phyloP scores from a whole-genome alignment of 352 stramenopile species.

The Phytophthora chlamydospora region DNA sequence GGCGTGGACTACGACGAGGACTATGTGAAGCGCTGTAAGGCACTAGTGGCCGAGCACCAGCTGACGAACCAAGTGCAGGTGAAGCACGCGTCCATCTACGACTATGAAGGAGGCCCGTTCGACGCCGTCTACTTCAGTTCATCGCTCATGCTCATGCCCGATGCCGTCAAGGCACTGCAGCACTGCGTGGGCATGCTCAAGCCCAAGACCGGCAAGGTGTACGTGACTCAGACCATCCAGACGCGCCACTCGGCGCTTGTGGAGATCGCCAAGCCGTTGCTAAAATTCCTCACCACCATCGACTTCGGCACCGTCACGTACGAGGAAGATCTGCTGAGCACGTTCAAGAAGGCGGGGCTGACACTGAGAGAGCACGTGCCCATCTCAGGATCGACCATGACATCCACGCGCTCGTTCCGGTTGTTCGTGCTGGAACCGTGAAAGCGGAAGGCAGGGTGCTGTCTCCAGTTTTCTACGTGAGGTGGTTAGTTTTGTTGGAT shows the following conservation, averaged over 20 bases:
- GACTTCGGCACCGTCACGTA: conserved; percentile 92
- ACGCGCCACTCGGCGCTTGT: conserved; percentile 66
- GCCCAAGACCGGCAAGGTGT: conserved; percentile 67
- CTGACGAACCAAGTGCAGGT: conserved; percentile 63
- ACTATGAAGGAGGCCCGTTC: conserved; percentile 70
- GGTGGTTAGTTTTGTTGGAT: too few species aligned
- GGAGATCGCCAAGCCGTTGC: conserved; percentile 84
- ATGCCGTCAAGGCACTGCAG: conserved; percentile 81
- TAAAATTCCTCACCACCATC: conserved; percentile 94
- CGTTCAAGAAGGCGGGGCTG: conserved; percentile 70
- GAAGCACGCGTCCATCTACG: conserved; percentile 84
- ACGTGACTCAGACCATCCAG: conserved; percentile 94
- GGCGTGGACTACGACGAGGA: conserved; percentile 91
- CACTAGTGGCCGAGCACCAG: conserved; percentile 45
- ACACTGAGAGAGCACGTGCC: conserved; percentile 58
- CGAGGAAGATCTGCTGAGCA: conserved; percentile 72
- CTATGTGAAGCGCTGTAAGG: conserved; percentile 81
- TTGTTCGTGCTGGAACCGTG: conserved; percentile 65
- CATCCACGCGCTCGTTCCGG: conserved; percentile 69
- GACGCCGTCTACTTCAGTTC: conserved; percentile 93
- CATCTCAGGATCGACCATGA: conserved; percentile 63
- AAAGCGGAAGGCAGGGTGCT: not conserved
- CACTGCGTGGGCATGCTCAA: conserved; percentile 71
- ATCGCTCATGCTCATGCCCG: conserved; percentile 92
- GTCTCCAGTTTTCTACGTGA: too few species aligned